Evolutionary conservation across 2,329 filamentous ascomycete species (phyloP).

Genomic region (Hymenoscyphus linearis): DNA sequence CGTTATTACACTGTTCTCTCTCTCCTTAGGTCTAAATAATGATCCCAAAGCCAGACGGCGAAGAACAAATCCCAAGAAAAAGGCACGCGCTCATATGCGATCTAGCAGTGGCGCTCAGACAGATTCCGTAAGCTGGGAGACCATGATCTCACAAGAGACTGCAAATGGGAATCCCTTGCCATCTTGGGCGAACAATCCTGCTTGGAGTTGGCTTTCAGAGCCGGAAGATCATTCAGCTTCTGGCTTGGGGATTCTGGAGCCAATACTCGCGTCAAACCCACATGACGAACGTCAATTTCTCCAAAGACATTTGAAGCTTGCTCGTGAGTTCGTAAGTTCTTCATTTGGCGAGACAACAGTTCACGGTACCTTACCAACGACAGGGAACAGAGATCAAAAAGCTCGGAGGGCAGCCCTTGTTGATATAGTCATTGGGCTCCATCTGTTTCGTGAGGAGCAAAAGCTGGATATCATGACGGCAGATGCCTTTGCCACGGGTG

Average conservation of each 20-base stretch:
- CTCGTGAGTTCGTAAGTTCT: constrained; percentile 61
- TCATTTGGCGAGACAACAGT: constrained; percentile 50
- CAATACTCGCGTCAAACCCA: constrained; percentile 11
- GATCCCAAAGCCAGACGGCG: constrained; percentile 31
- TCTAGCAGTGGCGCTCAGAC: constrained; percentile 42
- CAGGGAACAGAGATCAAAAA: constrained; percentile 44
- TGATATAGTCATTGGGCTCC: constrained; percentile 69
- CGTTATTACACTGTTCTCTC: constrained; percentile 56
- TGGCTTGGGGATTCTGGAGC: constrained; percentile 4
- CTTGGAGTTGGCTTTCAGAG: constrained; percentile 69
- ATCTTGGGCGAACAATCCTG: constrained; percentile 53
- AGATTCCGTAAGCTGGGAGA: constrained; percentile 39
- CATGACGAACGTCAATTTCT: constrained; percentile 52
- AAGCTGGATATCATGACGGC: constrained; percentile 64
- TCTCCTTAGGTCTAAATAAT: constrained; percentile 55
- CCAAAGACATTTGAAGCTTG: constrained; percentile 48
- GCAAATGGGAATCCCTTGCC: constrained; percentile 34
- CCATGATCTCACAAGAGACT: constrained; percentile 42
- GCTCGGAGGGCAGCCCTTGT: constrained; percentile 56
- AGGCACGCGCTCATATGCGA: constrained; percentile 39
- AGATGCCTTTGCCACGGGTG: constrained; percentile 40
- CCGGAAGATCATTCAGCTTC: constrained; percentile 38
- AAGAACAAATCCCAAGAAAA: constrained; percentile 33
- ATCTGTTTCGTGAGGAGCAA: constrained; percentile 83
- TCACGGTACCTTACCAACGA: constrained; percentile 62